Evolutionary conservation across 2,329 filamentous ascomycete species (phyloP), one percentile per base, ranked within the genome.

Genomic region (Hypoxylon sp.): DNA sequence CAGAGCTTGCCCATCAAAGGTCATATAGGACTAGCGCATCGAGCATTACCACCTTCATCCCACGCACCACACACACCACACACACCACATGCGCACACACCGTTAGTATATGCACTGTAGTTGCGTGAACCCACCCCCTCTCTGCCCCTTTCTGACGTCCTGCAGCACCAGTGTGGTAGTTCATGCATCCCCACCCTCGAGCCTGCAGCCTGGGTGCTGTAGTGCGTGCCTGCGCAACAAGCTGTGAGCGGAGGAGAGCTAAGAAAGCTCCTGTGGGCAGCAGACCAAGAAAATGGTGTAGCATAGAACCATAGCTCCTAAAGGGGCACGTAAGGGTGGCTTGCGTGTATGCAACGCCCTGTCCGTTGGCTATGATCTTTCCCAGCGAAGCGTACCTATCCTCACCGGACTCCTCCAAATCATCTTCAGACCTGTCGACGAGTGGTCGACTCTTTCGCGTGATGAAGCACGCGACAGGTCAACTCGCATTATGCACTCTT

Each of bases 171-270:
- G 26, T 45, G 58, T 51, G 50, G 45, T 56, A 38, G 61, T 62
- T 64, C 61, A 64, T 62, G 61, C 61, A 64, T 54, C 55, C 58
- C 61, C 55, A 58, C 52, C 51, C 31, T 51, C 47, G 52, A 43
- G 56, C 57, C 45, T 49, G 54, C 60, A 55, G 47, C 40, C 35
- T 31, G 26, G 42, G 23, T 38, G 23, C 15, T 33, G 15, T 33
- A 31, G 27, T n/a, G 42, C 20, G 26, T 13, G 15, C 27, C 29
- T 51, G 26, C n/a, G n/a, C n/a, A n/a, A n/a, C n/a, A n/a, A n/a
- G n/a, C n/a, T n/a, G n/a, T n/a, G n/a, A n/a, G n/a, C n/a, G n/a
- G n/a, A n/a, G n/a, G n/a, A n/a, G n/a, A n/a, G n/a, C n/a, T n/a
- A n/a, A n/a, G n/a, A n/a, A n/a, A 26, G 26, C 42, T 48, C 50